Percentiles rank a stretch among this genome's conserved stretches.
These are phyloP conservation scores for Zychaea mexicana DNA, from an alignment of 371 early-diverging fungal species.

Conservation along the genomic window DNA sequence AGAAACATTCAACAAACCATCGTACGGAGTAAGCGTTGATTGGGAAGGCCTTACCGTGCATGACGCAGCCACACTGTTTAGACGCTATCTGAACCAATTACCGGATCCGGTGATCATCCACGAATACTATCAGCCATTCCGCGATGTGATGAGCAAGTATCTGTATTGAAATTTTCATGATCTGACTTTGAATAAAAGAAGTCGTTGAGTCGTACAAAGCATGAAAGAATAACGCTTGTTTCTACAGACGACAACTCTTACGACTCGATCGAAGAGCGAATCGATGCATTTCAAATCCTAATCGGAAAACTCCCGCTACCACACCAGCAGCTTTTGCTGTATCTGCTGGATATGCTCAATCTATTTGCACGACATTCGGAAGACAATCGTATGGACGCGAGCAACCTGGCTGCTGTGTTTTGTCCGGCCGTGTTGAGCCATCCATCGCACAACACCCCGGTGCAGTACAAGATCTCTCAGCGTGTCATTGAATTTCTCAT, in stretches of 20 bases:
- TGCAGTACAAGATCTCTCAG: conserved; percentile 60
- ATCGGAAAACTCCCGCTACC: conserved; percentile 57
- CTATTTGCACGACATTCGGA: conserved; percentile 54
- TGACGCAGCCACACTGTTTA: conserved; percentile 64
- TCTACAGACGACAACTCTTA: conserved; percentile 19
- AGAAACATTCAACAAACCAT: conserved; percentile 49
- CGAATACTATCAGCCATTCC: conserved; percentile 56
- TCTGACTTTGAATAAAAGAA: background rate
- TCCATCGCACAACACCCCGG: conserved; percentile 59
- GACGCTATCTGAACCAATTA: conserved; percentile 60
- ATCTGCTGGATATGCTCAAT: conserved; percentile 61
- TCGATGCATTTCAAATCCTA: conserved; percentile 53
- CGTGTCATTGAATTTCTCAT: conserved; percentile 62
- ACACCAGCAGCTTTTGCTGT: conserved; percentile 64
- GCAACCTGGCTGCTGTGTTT: conserved; percentile 66
- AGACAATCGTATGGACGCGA: conserved; percentile 56
- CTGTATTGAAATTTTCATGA: background rate
- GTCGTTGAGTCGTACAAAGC: too few relatives aligned
- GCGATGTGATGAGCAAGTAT: conserved; percentile 51
- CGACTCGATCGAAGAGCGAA: conserved; percentile 15
- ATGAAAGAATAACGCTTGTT: too few relatives aligned
- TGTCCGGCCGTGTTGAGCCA: conserved; percentile 59
- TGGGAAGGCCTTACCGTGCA: conserved; percentile 65
- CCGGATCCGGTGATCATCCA: conserved; percentile 67
- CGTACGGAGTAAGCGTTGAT: conserved; percentile 56